Percentiles rank a stretch among this genome's conserved stretches.
Evolutionary conservation across 2,329 filamentous ascomycete genomes (phyloP).

Genomic region (Pseudogymnoascus sp.): DNA sequence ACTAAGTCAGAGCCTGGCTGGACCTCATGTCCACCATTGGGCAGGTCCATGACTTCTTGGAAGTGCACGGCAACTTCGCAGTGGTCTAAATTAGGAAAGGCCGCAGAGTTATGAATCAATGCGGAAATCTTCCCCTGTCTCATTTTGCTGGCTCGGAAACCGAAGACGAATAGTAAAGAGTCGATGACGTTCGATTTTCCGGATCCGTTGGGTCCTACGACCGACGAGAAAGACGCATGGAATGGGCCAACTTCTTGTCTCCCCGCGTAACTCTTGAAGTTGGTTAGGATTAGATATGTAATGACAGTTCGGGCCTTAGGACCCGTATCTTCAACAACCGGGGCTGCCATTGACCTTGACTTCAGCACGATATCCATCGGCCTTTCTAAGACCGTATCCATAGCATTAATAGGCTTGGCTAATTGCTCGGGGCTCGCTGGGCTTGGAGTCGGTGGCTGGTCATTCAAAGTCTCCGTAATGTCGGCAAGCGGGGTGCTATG

Average conservation of each 20-base stretch:
- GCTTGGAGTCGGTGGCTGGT: constrained; percentile 40
- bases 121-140: constrained; percentile 96
- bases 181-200: constrained; percentile 99
- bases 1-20: constrained; percentile 79
- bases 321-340: constrained; percentile 63
- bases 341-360: constrained; percentile 62
- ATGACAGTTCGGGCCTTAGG: constrained; percentile 87
- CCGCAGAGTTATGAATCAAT: constrained; percentile 91
- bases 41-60: constrained; percentile 84
- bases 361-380: constrained; percentile 93
- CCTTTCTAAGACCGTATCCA: constrained; percentile 72
- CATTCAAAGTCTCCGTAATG: constrained; percentile 64
- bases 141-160: constrained; percentile 98
- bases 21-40: constrained; percentile 64
- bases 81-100: constrained; percentile 73
- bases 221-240: constrained; percentile 93
- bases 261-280: constrained; percentile 98
- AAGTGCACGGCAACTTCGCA: constrained; percentile 98
- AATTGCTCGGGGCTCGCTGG: constrained; percentile 43
- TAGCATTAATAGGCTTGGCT: constrained; percentile 65
- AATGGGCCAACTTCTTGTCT: constrained; percentile 93
- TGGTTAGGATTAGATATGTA: constrained; percentile 82
- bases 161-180: constrained; percentile 96
- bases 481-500: constrained; percentile 60
- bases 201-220: constrained; percentile 95